Evolutionary conservation across 768 basidiomycete species (phyloP), one percentile per base, ranked within the genome.

Genomic region (Hericium alpestre): DNA sequence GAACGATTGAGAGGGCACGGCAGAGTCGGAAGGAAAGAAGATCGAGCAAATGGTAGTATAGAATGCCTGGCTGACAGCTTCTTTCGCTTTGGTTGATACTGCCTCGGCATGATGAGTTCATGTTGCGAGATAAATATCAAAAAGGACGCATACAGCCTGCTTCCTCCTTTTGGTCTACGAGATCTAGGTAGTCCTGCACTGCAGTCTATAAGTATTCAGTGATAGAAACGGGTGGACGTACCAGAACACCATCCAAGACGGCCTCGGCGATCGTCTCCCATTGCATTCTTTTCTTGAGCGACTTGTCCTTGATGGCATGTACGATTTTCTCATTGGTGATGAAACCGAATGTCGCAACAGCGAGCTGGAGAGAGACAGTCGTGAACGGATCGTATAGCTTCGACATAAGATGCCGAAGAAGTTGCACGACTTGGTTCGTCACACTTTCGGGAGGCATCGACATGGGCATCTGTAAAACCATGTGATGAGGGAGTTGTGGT

Each of bases 231-330:
- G 16, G 40, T 37, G 18, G 10, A 41, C 43, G 22, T 13, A 63
- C 62, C 60, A 58, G 57, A 13, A 63, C 62, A 27, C 62, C 62
- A 2, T 57, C 57, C 4, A 63, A 43, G 12, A 63, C 22, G 39
- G 56, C 38, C 25, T 41, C 32, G 22, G 55, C 62, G n/a, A 59
- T 18, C 25, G 56, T 49, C 25, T 63, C 60, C 62, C 62, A 63
- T n/a, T 20, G 54, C 38, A 27, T 38, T 52, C 40, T 55, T 38
- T 47, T 41, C 38, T 51, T 46, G 2, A 47, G 7, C 12, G 53
- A 46, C 16, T n/a, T 48, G 22, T 40, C 20, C 49, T 54, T 57
- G 52, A 46, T 39, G 2, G 52, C 58, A 7, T 39, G 49, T 9
- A 41, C 4, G 12, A 63, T 46, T 22, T 38, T 56, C 41, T 63